These are phyloP conservation scores for Jacaranda copaia DNA, from an alignment of 257 asterid genomes.

Conservation along the genomic window DNA sequence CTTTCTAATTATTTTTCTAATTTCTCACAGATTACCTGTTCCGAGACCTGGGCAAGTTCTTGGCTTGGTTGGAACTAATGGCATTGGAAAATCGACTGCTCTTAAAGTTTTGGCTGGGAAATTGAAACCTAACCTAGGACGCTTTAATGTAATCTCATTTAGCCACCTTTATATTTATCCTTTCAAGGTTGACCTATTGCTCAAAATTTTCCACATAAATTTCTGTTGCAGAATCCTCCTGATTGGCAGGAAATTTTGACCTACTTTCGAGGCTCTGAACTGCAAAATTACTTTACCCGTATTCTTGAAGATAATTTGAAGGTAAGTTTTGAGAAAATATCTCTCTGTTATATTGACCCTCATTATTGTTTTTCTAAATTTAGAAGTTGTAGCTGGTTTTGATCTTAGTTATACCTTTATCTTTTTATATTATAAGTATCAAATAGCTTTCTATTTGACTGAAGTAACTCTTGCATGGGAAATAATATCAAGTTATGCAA, in stretches of 20 bases:
- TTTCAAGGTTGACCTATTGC: slow-evolving; percentile 31
- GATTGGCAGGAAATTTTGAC: slow-evolving; percentile 99
- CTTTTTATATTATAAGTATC: not conserved
- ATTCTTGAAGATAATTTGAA: slow-evolving; percentile 96
- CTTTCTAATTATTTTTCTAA: slow-evolving; percentile 20
- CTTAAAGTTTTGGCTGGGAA: slow-evolving; percentile 96
- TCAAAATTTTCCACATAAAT: slow-evolving; percentile 27
- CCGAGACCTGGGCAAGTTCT: slow-evolving; percentile 99
- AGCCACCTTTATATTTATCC: slow-evolving; percentile 8
- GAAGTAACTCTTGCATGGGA: not conserved
- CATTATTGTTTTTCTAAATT: not conserved
- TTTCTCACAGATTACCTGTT: slow-evolving; percentile 78
- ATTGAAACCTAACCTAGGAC: slow-evolving; percentile 97
- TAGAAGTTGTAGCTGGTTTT: not conserved
- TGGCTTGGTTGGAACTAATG: slow-evolving; percentile 98
- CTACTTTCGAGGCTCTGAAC: slow-evolving; percentile 96
- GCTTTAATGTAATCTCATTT: slow-evolving; percentile 63
- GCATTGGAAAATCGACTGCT: slow-evolving; percentile 95
- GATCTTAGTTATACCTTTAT: slow-evolving; percentile 4
- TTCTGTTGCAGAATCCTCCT: slow-evolving; percentile 87
- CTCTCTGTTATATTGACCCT: not conserved
- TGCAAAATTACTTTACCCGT: slow-evolving; percentile 96
- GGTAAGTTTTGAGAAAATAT: slow-evolving; percentile 50
- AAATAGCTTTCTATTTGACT: not conserved
- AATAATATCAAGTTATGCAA: not conserved